These are phyloP conservation scores for Sporobolomyces phaffii DNA, from an alignment of 768 basidiomycete genomes.

Conservation along the genomic window DNA sequence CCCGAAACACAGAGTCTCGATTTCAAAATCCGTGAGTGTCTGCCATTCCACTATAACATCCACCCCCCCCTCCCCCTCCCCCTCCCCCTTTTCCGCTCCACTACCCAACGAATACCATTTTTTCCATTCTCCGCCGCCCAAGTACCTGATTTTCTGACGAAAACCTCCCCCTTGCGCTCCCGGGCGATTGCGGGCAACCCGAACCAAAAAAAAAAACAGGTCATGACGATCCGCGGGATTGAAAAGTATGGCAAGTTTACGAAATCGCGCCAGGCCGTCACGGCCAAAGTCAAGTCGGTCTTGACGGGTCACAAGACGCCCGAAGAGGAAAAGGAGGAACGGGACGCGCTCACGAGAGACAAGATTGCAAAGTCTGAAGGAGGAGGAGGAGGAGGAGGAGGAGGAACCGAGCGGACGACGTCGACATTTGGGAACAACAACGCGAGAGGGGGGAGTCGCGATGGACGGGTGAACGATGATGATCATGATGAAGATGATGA, in stretches of 20 bases:
- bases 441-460: too few relatives aligned
- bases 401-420: too few relatives aligned
- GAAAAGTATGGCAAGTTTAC: conserved; percentile 34
- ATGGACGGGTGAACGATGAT: too few relatives aligned
- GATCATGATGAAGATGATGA: too few relatives aligned
- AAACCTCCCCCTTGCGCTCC: too few relatives aligned
- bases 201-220: too few relatives aligned
- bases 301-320: conserved; percentile 3
- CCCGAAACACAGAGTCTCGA: conserved; percentile 32
- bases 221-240: conserved; percentile 39
- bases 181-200: too few relatives aligned
- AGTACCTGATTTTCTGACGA: too few relatives aligned
- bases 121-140: too few relatives aligned
- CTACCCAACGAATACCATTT: too few relatives aligned
- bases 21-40: conserved; percentile 35
- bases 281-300: conserved; percentile 4
- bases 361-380: conserved; percentile 20
- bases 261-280: conserved; percentile 32
- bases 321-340: conserved; percentile 19
- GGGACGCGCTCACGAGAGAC: conserved; percentile 11
- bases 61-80: neutral
- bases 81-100: neutral
- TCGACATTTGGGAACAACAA: too few relatives aligned
- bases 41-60: too few relatives aligned
- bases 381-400: neutral